phyloP scores from a whole-genome alignment of 495 filamentous ascomycete species.

The Penicillium odoratum region DNA sequence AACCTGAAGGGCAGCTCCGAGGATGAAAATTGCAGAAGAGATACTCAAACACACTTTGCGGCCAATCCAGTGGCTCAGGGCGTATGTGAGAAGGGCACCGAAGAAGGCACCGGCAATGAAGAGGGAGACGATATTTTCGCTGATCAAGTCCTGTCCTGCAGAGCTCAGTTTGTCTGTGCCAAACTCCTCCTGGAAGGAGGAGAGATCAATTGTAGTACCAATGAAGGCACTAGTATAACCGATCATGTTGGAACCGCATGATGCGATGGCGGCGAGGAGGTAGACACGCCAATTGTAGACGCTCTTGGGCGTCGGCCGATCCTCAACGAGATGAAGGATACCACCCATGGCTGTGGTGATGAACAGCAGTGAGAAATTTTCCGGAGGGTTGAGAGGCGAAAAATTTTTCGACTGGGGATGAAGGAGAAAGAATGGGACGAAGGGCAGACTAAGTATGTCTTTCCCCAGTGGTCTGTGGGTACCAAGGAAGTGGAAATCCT shows the following conservation, averaged over 20 bases:
- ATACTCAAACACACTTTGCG: slow-evolving; percentile 56
- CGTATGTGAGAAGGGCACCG: slow-evolving; percentile 62
- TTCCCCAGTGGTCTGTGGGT: slow-evolving; percentile 21
- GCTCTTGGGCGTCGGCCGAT: slow-evolving; percentile 60
- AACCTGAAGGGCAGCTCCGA: slow-evolving; percentile 66
- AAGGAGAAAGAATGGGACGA: slow-evolving; percentile 13
- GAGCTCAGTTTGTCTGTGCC: slow-evolving; percentile 44
- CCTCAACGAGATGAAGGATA: slow-evolving; percentile 59
- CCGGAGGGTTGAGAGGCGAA: slow-evolving; percentile 2
- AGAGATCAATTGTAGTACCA: slow-evolving; percentile 63
- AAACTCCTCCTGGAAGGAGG: slow-evolving; percentile 61
- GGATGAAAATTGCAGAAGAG: slow-evolving; percentile 56
- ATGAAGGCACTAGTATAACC: slow-evolving; percentile 74
- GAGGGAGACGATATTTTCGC: slow-evolving; percentile 67
- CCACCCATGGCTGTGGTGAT: slow-evolving; percentile 48
- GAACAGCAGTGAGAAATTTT: slow-evolving; percentile 14
- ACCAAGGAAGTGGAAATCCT: slow-evolving; percentile 16
- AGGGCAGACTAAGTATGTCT: slow-evolving; percentile 27
- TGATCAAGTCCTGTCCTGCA: slow-evolving; percentile 47
- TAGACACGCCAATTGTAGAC: slow-evolving; percentile 81
- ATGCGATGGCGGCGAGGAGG: slow-evolving; percentile 58
- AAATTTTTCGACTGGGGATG: slow-evolving; percentile 8
- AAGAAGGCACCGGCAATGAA: slow-evolving; percentile 71
- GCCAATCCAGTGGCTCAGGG: slow-evolving; percentile 55
- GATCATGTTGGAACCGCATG: slow-evolving; percentile 70